phyloP scores from a whole-genome alignment of 306 rosid genomes.

The Vigna mungo region DNA sequence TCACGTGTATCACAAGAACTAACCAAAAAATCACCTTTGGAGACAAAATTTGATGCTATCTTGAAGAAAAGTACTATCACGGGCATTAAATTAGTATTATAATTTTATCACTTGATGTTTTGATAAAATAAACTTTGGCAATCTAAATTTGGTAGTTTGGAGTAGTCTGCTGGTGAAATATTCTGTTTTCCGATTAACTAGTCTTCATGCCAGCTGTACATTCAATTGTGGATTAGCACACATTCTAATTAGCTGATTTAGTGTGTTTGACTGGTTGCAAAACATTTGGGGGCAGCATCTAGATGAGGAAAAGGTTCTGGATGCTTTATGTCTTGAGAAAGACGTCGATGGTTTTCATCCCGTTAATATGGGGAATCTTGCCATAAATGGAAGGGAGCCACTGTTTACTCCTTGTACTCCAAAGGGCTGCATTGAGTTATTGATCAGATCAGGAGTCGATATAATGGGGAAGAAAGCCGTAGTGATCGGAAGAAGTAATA shows the following conservation, averaged over 20 bases:
- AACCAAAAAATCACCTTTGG: too few species aligned
- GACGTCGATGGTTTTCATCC: conserved; percentile 98
- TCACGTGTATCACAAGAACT: too few species aligned
- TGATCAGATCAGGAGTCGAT: conserved; percentile 83
- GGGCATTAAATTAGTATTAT: too few species aligned
- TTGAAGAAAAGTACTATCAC: too few species aligned
- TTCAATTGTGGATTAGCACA: conserved; percentile 43
- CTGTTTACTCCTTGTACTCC: conserved; percentile 92
- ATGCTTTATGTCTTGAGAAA: conserved; percentile 67
- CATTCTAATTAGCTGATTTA: conserved; percentile 48
- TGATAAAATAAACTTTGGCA: background rate
- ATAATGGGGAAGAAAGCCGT: conserved; percentile 81
- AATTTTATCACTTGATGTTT: too few species aligned
- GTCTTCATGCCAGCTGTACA: conserved; percentile 21
- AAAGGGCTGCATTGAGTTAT: conserved; percentile 86
- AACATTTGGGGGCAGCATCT: conserved; percentile 78
- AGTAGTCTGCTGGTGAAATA: conserved; percentile 32
- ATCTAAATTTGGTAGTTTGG: background rate
- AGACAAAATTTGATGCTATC: background rate
- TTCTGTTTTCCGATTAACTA: background rate
- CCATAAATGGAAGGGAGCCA: conserved; percentile 90
- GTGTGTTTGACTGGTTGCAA: conserved; percentile 55
- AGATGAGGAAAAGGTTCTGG: conserved; percentile 69
- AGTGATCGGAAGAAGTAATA: conserved; percentile 92
- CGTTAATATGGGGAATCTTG: conserved; percentile 80